Conservation (phyloP, 2,329 filamentous ascomycete species). For the Fusarium tanahbumbuense region DNA sequence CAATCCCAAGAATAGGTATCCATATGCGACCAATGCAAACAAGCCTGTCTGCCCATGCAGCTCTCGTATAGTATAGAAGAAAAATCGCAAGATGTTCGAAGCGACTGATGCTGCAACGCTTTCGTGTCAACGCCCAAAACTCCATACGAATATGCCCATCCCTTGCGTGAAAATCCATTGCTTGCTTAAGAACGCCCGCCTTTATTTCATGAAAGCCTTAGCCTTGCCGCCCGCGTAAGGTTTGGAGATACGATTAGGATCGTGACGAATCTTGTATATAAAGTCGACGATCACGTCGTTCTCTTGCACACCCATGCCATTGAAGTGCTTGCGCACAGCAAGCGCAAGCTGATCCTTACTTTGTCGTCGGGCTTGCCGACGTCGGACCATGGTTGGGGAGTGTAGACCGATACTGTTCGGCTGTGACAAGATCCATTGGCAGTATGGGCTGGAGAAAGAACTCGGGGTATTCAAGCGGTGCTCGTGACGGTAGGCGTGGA, state of each 20-base stretch:
- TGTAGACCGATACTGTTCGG: constrained; percentile 74
- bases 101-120: constrained; percentile 19
- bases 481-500: constrained; percentile 80
- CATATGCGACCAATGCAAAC: constrained; percentile 28
- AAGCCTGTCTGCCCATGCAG: constrained; percentile 29
- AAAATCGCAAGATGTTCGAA: constrained; percentile 15
- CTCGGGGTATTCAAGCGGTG: constrained; percentile 78
- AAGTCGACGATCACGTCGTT: constrained; percentile 86
- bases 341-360: constrained; percentile 78
- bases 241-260: constrained; percentile 47
- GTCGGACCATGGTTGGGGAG: constrained; percentile 80
- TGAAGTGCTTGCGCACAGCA: constrained; percentile 84
- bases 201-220: constrained; percentile 28
- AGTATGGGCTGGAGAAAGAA: constrained; percentile 73
- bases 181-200: not conserved
- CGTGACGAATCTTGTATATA: constrained; percentile 72
- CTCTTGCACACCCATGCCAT: constrained; percentile 80
- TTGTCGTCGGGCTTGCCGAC: constrained; percentile 72
- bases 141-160: constrained; percentile 30
- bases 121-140: constrained; percentile 37
- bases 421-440: constrained; percentile 70
- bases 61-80: constrained; percentile 15
- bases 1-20: constrained; percentile 22
- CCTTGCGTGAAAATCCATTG: constrained; percentile 19
- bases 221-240: constrained; percentile 25